These are phyloP conservation scores for Paramecium octaurelia DNA, from an alignment of 73 alveolate species.

Conservation along the genomic window DNA sequence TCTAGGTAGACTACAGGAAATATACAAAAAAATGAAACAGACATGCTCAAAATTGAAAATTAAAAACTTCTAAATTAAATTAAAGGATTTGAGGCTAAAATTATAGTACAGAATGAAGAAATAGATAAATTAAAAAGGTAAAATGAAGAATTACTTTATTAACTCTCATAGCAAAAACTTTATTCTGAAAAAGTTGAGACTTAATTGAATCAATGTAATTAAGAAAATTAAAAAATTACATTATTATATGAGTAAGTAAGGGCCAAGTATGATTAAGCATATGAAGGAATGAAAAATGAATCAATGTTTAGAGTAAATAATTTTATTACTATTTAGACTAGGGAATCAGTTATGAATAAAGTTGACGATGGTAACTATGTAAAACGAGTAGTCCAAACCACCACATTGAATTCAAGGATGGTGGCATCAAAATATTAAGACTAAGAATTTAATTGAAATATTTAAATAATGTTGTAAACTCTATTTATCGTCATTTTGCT, in stretches of 20 bases:
- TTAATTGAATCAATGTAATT: not conserved
- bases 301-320: not conserved
- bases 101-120: not conserved
- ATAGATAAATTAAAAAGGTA: slow-evolving; percentile 3
- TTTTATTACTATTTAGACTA: not conserved
- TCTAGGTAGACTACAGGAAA: not conserved
- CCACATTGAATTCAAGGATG: not conserved
- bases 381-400: not conserved
- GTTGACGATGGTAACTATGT: not conserved
- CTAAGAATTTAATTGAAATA: not conserved
- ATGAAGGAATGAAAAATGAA: slow-evolving; percentile 23
- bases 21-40: not conserved
- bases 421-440: not conserved
- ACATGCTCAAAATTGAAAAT: not conserved
- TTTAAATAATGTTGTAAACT: slow-evolving; percentile 5
- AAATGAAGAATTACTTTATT: not conserved
- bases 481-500: not conserved
- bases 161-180: not conserved
- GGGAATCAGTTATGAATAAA: not conserved
- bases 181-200: not conserved
- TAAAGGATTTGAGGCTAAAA: not conserved
- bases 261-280: not conserved
- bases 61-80: not conserved
- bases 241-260: not conserved
- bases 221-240: not conserved